Conservation (phyloP, 306 rosid genomes). For the Begonia masoniana region DNA sequence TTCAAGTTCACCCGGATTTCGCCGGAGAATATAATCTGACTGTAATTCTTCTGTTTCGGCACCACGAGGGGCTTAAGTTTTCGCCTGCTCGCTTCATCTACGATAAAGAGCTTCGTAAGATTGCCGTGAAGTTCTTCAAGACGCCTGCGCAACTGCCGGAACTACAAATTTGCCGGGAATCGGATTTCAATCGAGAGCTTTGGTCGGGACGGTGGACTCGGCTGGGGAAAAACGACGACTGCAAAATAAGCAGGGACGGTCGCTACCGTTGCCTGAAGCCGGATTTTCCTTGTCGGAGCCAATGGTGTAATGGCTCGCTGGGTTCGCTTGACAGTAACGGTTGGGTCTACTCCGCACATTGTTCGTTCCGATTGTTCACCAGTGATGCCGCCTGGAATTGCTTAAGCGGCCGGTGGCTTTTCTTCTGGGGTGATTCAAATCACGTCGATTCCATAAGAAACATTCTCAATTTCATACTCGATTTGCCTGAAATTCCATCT, state of each 20-base stretch:
- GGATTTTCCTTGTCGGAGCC: slow-evolving; percentile 50
- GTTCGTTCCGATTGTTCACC: slow-evolving; percentile 52
- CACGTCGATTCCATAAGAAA: slow-evolving; percentile 83
- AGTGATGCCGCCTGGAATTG: slow-evolving; percentile 77
- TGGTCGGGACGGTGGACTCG: slow-evolving; percentile 96
- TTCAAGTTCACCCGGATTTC: slow-evolving; percentile 80
- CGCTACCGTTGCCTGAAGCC: slow-evolving; percentile 53
- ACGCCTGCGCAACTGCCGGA: slow-evolving; percentile 33
- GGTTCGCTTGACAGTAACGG: slow-evolving; percentile 84
- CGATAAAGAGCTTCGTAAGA: slow-evolving; percentile 34
- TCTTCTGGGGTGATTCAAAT: slow-evolving; percentile 96
- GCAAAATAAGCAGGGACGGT: slow-evolving; percentile 56
- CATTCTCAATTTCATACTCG: slow-evolving; percentile 60
- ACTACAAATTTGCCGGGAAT: slow-evolving; percentile 32
- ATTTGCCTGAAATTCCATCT: slow-evolving; percentile 45
- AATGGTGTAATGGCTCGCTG: slow-evolving; percentile 82
- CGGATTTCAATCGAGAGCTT: slow-evolving; percentile 51
- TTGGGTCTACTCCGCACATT: slow-evolving; percentile 91
- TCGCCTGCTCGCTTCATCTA: slow-evolving; percentile 48
- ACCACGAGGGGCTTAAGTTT: slow-evolving; percentile 62
- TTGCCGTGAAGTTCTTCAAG: slow-evolving; percentile 38
- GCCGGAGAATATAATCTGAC: slow-evolving; percentile 51
- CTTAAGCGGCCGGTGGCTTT: slow-evolving; percentile 63
- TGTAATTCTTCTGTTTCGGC: slow-evolving; percentile 54
- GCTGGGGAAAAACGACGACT: slow-evolving; percentile 53